Conservation (phyloP, 306 rosid species). For the cucumber (Cucumis sativus) region Cucumber_9930_V3 NC_026657.2:26528501-26529000, state of each 20-base stretch:
- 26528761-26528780: slow-evolving; percentile 8
- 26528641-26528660: slow-evolving; percentile 87
- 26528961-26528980: background rate
- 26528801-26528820: background rate
- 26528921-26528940: background rate
- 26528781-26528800: background rate
- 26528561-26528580: background rate
- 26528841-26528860: background rate
- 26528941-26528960: background rate
- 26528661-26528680: slow-evolving; percentile 92
- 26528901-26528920: slow-evolving; percentile 2
- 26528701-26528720: slow-evolving; percentile 85
- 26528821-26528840: background rate
- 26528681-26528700: slow-evolving; percentile 89
- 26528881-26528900: background rate
- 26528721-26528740: slow-evolving; percentile 96
- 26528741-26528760: slow-evolving; percentile 55
- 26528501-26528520: background rate
- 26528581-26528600: slow-evolving; percentile 71
- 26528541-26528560: background rate
- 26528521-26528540: slow-evolving; percentile 1
- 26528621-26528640: slow-evolving; percentile 89
- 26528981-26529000: background rate
- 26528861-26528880: background rate
- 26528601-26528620: slow-evolving; percentile 89